Evolutionary conservation across 2,329 filamentous ascomycete genomes (phyloP), one percentile per base, ranked within the genome.

Genomic region (Tolypocladium amazonense): DNA sequence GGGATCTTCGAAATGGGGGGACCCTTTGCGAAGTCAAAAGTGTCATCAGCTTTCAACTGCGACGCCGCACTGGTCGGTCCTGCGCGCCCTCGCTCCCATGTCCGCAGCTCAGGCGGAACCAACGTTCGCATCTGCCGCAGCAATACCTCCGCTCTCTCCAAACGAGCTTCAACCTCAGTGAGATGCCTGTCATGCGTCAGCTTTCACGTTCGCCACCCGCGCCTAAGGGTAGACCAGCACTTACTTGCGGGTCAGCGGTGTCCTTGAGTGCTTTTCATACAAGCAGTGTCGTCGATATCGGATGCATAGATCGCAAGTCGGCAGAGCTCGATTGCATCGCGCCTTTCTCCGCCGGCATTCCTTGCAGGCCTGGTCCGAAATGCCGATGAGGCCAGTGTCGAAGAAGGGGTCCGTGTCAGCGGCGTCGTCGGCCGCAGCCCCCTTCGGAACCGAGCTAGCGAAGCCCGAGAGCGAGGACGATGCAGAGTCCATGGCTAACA

Each of bases 201-300:
- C 50, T 6, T 53, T n/a, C 30, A n/a, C 30, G 30, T 20, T 35
- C 27, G 50, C 50, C 50, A 53, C 50, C 5, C 30, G 11, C 20
- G 9, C 2, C 30, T 14, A n/a, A n/a, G n/a, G n/a, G n/a, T n/a
- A 2, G 50, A 15, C 50, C 30, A 14, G 4, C 12, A 59, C 72
- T 50, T 72, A 74, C 71, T 74, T 79, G 52, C 78, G 70, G 6
- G 78, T 81, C 61, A 80, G 67, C 6, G 77, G 78, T 15, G 78
- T 80, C 53, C 74, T 71, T n/a, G 72, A 71, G 57, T 78, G 74
- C 62, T 75, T 77, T 63, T 80, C 78, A 59, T 81, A 81, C 8
- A 79, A 67, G 61, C 78, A 81, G 61, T 77, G 74, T 18, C 78
- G 68, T 50, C 74, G 70, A 63, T 78, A 77, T 59, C 74, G 75